Conservation (phyloP, 257 asterid species). For the Jaltomata sinuosa region DNA sequence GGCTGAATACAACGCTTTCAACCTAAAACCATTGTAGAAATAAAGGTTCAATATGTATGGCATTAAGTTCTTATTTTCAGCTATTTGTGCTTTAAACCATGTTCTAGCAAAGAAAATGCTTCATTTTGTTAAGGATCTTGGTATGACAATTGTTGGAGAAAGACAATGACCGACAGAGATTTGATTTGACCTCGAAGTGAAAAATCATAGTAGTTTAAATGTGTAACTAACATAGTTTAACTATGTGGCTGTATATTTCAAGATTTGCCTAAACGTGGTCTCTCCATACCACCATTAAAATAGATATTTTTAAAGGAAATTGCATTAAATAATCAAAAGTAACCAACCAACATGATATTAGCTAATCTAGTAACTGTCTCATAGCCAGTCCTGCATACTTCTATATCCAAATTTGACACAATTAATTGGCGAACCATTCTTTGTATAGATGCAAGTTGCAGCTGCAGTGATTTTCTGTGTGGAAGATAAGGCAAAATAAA, state of each 20-base stretch:
- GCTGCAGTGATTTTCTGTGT: not conserved
- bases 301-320: not conserved
- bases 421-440: not conserved
- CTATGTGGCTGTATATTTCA: not conserved
- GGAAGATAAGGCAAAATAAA: not conserved
- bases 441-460: not conserved
- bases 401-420: not conserved
- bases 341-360: not conserved
- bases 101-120: not conserved
- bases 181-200: not conserved
- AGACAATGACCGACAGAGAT: not conserved
- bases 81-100: not conserved
- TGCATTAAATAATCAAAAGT: not conserved
- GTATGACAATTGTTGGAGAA: not conserved
- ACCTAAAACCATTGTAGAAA: not conserved
- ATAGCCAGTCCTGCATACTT: not conserved
- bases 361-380: not conserved
- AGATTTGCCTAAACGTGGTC: not conserved
- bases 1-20: not conserved
- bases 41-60: not conserved
- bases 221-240: not conserved
- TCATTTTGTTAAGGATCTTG: not conserved
- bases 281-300: not conserved
- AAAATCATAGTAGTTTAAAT: not conserved
- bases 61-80: no score